Conservation (phyloP, 1,139 yeast species). For the Debaryomycetaceae sp. region DNA sequence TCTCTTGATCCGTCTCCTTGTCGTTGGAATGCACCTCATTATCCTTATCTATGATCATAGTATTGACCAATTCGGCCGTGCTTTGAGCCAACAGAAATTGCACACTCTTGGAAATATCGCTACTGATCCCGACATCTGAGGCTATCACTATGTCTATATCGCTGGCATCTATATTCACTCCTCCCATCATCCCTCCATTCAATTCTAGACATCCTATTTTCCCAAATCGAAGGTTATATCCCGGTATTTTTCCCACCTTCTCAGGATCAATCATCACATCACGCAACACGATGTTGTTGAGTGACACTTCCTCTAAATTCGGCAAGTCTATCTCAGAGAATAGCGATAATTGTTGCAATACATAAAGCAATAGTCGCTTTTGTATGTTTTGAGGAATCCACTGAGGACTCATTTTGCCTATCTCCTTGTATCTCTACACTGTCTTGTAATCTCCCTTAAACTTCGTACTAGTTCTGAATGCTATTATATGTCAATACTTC, state of each 20-base stretch:
- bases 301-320: slow-evolving; percentile 70
- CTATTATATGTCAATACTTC: background rate
- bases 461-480: too few relatives aligned
- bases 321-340: slow-evolving; percentile 81
- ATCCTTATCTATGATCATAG: slow-evolving; percentile 43
- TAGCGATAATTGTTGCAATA: slow-evolving; percentile 76
- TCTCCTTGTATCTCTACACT: background rate
- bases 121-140: slow-evolving; percentile 33
- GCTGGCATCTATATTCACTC: slow-evolving; percentile 58
- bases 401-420: slow-evolving; percentile 49
- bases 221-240: slow-evolving; percentile 63
- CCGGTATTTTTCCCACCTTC: slow-evolving; percentile 61
- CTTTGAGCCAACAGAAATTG: slow-evolving; percentile 56
- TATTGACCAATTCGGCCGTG: slow-evolving; percentile 60
- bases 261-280: slow-evolving; percentile 74
- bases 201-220: slow-evolving; percentile 50
- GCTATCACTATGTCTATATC: slow-evolving; percentile 59
- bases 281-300: slow-evolving; percentile 50
- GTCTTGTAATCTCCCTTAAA: background rate
- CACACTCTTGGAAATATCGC: slow-evolving; percentile 29
- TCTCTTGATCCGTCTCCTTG: slow-evolving; percentile 7
- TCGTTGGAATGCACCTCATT: slow-evolving; percentile 13
- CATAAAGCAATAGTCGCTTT: slow-evolving; percentile 72
- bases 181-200: slow-evolving; percentile 55
- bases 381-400: slow-evolving; percentile 87